Evolutionary conservation across 805 yeast genomes (phyloP), one percentile per base, ranked within the genome.

Genomic region (Monosporozyma aquatica): DNA sequence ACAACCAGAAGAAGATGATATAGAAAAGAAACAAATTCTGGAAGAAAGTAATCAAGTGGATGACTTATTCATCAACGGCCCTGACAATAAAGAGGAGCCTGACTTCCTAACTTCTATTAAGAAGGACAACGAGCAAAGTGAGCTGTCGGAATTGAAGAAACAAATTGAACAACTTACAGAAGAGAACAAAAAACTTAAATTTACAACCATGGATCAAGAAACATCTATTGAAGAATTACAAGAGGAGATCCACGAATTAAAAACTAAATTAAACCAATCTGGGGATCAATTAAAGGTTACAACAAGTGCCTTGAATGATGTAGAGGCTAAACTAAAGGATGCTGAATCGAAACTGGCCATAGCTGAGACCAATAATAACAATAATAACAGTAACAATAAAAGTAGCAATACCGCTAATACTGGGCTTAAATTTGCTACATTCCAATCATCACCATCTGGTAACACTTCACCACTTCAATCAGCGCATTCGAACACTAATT

Each of bases 161-260:
- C 71, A 71, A 40, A 46, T 69, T 13, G 72, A 67, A 34, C 51
- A 54, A 3, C 46, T 65, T 10, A 65, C 64, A 20, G 56, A 65
- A 20, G 63, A 62, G 26, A 55, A 57, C 17, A 62, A 61, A 29
- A 55, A 51, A 8, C 49, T 65, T 4, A 64, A 65, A 39, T 61
- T 59, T 40, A 47, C 49, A 17, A 61, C 58, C 33, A 55, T 57
- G 52, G 64, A 58, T n/a, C 58, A 58, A 22, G 65, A 62, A 37
- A 51, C 59, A 10, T 53, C 56, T 0, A 55, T 61, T 23, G 64
- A 64, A 41, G 62, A 64, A 42, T 46, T 70, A 24, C 64, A 66
- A 20, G 62, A 61, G 17, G 56, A 62, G 33, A 64, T 68, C 5
- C 53, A 61, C n/a, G 34, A 39, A 4, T 29, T 43, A 8, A 47